Percentiles rank a stretch among this genome's conserved stretches.
Conservation (phyloP, 768 basidiomycete genomes). For the Porpolomopsis calyptriformis region DNA sequence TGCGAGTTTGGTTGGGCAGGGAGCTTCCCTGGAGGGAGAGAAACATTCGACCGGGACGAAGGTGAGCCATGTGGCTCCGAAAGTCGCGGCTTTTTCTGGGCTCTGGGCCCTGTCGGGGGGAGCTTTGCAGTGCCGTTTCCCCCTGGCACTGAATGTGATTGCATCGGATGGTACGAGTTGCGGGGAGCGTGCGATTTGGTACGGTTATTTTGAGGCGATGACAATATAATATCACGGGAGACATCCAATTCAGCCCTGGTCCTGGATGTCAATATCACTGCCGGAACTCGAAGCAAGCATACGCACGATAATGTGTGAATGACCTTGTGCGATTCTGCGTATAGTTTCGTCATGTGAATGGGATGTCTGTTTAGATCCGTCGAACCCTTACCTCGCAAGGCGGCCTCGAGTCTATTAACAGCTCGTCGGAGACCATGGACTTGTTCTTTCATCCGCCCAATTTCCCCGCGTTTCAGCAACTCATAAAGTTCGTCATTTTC, state of each 20-base stretch:
- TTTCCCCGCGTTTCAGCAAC: conserved; percentile 62
- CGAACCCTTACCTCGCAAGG: conserved; percentile 55
- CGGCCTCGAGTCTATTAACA: conserved; percentile 59
- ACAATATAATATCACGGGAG: conserved; percentile 53
- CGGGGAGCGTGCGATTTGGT: conserved; percentile 35
- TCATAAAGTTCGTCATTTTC: conserved; percentile 84
- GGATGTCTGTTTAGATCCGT: background rate
- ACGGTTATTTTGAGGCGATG: conserved; percentile 33
- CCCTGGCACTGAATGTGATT: background rate
- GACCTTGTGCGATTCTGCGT: conserved; percentile 70
- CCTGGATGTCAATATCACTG: conserved; percentile 10
- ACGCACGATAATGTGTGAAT: conserved; percentile 66
- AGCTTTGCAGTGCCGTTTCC: conserved; percentile 35
- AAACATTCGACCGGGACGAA: conserved; percentile 17
- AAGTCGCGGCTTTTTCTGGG: conserved; percentile 69
- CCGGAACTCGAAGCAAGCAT: conserved; percentile 9
- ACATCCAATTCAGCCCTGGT: conserved; percentile 67
- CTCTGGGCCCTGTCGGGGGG: conserved; percentile 71
- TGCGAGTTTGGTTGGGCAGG: conserved; percentile 5
- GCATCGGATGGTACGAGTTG: conserved; percentile 23
- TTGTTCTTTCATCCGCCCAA: conserved; percentile 75
- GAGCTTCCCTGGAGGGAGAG: conserved; percentile 13
- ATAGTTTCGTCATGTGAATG: background rate
- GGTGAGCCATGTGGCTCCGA: conserved; percentile 39
- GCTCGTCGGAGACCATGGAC: conserved; percentile 57